Base-by-base conservation (phyloP, 768 basidiomycete genomes). In the Boletales sp. region DNA sequence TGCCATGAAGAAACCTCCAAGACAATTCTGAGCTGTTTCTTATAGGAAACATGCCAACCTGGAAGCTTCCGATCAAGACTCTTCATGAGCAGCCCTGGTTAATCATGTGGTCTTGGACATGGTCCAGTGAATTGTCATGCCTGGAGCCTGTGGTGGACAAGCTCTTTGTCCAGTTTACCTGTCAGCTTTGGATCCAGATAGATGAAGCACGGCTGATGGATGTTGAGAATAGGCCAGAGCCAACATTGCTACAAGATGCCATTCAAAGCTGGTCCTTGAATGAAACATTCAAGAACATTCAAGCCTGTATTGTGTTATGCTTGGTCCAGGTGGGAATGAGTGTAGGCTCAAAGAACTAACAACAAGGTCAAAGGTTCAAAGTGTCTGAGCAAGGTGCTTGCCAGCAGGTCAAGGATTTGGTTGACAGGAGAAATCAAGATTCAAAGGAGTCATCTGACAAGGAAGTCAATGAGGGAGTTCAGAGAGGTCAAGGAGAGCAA, bases 141-240 rank as follows among this genome's bases (percentile, higher is more conserved):
- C 21, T 21, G 21, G 21, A 21, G 21, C 21, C 31, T 0, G 10
- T 28, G 4, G 15, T 3, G 48, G 45, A 0, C 3, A 40, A 36
- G n/a, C 41, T 50, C 0, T 37, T 58, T 2, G 21, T 19, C 2
- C 17, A 49, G 18, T 57, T 57, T 13, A 57, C 50, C 0, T 44
- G 41, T 21, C 57, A 57, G 2, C 30, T 44, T 10, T 56, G 57
- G 57, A 18, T 57, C 0, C 17, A 45, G 12, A 9, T 57, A 2
- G 15, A 45, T 6, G 25, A 31, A 0, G 34, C 21, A 33, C 47
- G 48, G 50, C 9, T 53, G 9, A 6, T 25, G 28, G 41, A 46
- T 19, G 6, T 25, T 13, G 37, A 33, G 2, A n/a, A 21, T 4
- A 21, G 21, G 21, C 57, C 54, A 3, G 15, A 28, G 2, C 55